Evolutionary conservation across 2,329 filamentous ascomycete genomes (phyloP).

Genomic region (Metarhizium sp.): DNA sequence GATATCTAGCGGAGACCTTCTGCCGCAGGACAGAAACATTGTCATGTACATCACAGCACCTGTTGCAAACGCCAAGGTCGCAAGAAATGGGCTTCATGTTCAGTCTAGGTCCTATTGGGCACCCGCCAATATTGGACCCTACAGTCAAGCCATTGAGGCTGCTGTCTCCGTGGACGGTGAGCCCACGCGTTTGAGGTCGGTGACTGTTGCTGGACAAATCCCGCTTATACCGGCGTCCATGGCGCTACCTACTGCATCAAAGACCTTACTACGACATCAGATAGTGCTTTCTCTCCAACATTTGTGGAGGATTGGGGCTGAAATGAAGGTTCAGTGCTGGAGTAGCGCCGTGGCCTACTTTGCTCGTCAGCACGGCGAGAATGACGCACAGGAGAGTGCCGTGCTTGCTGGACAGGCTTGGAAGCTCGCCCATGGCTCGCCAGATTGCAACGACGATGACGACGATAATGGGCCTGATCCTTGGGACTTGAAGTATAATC

Average conservation of each 20-base stretch:
- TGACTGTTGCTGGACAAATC: conserved; percentile 84
- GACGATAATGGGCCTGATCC: conserved; percentile 48
- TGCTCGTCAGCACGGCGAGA: conserved; percentile 25
- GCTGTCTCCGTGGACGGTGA: conserved; percentile 15
- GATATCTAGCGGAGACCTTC: conserved; percentile 60
- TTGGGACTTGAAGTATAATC: conserved; percentile 57
- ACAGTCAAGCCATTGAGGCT: conserved; percentile 74
- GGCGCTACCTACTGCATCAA: conserved; percentile 38
- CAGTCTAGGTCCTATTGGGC: conserved; percentile 96
- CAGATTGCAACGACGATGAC: conserved; percentile 39
- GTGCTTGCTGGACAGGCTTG: conserved; percentile 37
- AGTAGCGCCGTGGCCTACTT: conserved; percentile 68
- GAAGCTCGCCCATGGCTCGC: conserved; percentile 32
- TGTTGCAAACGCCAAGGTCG: conserved; percentile 12
- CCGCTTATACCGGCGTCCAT: conserved; percentile 76
- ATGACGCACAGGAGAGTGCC: conserved; percentile 25
- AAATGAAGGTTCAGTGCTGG: conserved; percentile 67
- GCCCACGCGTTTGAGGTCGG: conserved; percentile 19
- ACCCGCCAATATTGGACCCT: conserved; percentile 93
- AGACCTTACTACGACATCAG: conserved; percentile 43
- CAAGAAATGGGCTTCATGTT: conserved; percentile 66
- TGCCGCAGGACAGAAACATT: conserved; percentile 52
- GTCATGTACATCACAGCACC: conserved; percentile 46
- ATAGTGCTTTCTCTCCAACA: conserved; percentile 74
- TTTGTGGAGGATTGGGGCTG: conserved; percentile 70